These are phyloP conservation scores for Phytophthora vignae DNA, from an alignment of 352 stramenopile genomes.

Conservation along the genomic window DNA sequence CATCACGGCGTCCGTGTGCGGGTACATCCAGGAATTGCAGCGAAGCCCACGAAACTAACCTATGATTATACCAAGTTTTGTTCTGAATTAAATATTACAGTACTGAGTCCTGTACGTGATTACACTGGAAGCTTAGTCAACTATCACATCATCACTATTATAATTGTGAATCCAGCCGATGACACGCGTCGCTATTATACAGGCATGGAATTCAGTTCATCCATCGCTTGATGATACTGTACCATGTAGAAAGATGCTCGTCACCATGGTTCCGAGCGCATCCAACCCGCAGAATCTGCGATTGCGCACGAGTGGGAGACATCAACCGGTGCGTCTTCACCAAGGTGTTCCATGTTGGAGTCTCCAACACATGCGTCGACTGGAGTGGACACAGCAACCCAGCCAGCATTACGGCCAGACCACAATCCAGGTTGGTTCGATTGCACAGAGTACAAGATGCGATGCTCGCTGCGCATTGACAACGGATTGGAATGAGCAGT, in stretches of 20 bases:
- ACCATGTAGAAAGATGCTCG: no score
- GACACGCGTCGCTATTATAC: no score
- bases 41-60: neutral
- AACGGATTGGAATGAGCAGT: neutral
- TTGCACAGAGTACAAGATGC: neutral
- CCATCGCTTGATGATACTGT: no score
- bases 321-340: conserved; percentile 11
- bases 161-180: no score
- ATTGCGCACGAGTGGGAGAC: neutral
- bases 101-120: neutral
- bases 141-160: neutral
- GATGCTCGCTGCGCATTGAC: neutral
- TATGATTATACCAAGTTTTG: no score
- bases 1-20: conserved; percentile 32
- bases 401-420: neutral
- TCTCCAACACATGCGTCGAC: neutral
- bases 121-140: no score
- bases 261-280: neutral
- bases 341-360: neutral
- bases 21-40: conserved; percentile 25
- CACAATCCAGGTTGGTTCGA: neutral
- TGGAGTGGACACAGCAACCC: neutral
- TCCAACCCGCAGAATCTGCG: neutral
- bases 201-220: neutral
- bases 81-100: no score